Evolutionary conservation across 106 monocot genomes (phyloP), one percentile per base, ranked within the genome.

Genomic region (Chionographis japonica): DNA sequence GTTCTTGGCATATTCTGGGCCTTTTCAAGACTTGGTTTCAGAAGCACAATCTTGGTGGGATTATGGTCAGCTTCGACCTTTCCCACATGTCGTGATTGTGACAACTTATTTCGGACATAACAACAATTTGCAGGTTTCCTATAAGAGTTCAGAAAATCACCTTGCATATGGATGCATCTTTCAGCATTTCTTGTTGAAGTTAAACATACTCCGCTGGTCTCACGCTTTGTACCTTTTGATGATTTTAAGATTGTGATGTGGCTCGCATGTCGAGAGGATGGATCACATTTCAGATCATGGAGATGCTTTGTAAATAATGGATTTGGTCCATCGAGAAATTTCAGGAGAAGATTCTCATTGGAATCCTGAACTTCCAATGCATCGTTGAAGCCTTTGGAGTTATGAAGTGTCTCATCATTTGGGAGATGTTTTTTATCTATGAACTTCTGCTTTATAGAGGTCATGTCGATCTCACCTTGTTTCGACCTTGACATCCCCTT

Each of bases 241-340:
- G 92, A 73, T 39, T 80, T 86, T 62, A 82, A 59, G 40, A 89
- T 51, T 46, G 82, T 87, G 68, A 85, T 81, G 14, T 78, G 79
- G 35, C 76, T 76, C 41, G 58, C 63, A 43, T 71, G 60, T 54
- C 70, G 62, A 54, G 81, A 69, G 12, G 73, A 74, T 51, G 83
- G 77, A 66, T 52, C 50, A 38, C 50, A 62, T 19, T 62, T 67
- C 6, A 74, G 68, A 68, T 95, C 79, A 36, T 81, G 61, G 27
- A 88, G 75, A 72, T 84, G 89, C 40, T 77, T 90, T 63, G 61
- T 55, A 58, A 89, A 84, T 57, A 84, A 81, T 54, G 92, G 81
- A 70, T 72, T 80, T 5, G 89, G 86, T 62, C 89, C 84, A 59
- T 78, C 75, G 40, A 97, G 89, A 81, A 92, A 80, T 42, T 85